A percentile compares a stretch with the other conserved stretches of the same genome.
These are phyloP conservation scores for Naganishia friedmannii DNA, from an alignment of 768 basidiomycete genomes.

Conservation along the genomic window DNA sequence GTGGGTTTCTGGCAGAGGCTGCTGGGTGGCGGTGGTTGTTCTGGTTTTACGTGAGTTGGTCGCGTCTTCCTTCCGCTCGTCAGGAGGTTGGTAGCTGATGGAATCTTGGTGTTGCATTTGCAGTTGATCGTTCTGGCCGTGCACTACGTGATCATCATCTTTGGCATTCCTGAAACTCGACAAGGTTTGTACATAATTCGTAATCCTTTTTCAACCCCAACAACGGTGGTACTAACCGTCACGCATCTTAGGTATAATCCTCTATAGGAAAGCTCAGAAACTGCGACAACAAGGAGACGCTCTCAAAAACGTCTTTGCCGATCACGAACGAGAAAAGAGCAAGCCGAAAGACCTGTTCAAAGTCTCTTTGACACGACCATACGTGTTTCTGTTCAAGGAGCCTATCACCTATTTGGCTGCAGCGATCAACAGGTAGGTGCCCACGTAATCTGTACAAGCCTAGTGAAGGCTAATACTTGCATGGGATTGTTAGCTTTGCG, in stretches of 20 bases:
- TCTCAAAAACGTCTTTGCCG: conserved; percentile 32
- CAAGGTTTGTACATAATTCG: not conserved
- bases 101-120: no score
- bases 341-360: conserved; percentile 38
- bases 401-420: conserved; percentile 45
- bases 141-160: conserved; percentile 36
- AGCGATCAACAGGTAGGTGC: conserved; percentile 38
- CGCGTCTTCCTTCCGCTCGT: not conserved
- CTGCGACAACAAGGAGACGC: conserved; percentile 33
- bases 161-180: conserved; percentile 40
- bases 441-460: not conserved
- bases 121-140: conserved; percentile 38
- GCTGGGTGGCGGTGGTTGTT: conserved; percentile 27
- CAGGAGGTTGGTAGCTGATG: not conserved
- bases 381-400: conserved; percentile 44
- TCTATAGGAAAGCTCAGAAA: conserved; percentile 29
- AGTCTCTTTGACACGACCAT: conserved; percentile 42
- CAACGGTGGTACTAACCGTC: not conserved
- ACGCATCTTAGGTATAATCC: conserved; percentile 20
- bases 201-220: not conserved
- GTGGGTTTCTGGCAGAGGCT: conserved; percentile 13
- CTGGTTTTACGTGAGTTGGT: conserved; percentile 24
- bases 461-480: not conserved
- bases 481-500: conserved; percentile 29
- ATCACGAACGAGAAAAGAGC: conserved; percentile 30